A percentile compares a stretch with the other conserved stretches of the same genome.
These are phyloP conservation scores for Thielaviopsis ethacetica DNA, from an alignment of 2,329 filamentous ascomycete genomes.

Conservation along the genomic window DNA sequence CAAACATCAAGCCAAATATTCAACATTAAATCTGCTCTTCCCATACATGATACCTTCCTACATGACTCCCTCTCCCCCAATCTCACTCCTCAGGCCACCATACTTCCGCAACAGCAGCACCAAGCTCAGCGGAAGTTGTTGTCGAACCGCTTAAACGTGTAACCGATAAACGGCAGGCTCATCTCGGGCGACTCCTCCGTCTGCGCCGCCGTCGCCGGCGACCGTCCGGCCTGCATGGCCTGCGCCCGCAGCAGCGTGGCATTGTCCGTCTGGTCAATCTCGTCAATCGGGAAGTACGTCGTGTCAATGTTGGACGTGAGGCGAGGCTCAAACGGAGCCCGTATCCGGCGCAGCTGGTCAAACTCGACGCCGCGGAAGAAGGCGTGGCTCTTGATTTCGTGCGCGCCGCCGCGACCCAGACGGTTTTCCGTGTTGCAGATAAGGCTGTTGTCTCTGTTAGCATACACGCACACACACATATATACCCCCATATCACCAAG, in stretches of 20 bases:
- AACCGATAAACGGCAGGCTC: conserved; percentile 81
- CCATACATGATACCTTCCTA: background rate
- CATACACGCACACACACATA: no score
- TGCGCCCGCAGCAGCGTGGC: conserved; percentile 74
- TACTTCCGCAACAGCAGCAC: no score
- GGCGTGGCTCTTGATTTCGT: conserved; percentile 81
- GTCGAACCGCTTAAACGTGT: conserved; percentile 90
- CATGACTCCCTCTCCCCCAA: no score
- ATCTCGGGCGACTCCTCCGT: conserved; percentile 67
- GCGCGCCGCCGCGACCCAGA: conserved; percentile 69
- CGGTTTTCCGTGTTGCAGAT: conserved; percentile 90
- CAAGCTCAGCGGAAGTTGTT: conserved; percentile 43
- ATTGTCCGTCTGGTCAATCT: conserved; percentile 93
- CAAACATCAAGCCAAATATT: background rate
- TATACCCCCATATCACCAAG: background rate
- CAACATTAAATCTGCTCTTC: conserved; percentile 4
- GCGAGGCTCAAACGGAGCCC: conserved; percentile 89
- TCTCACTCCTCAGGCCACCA: background rate
- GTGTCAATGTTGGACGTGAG: conserved; percentile 88
- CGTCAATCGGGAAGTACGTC: conserved; percentile 95
- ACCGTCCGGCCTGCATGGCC: conserved; percentile 51
- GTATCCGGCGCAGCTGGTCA: conserved; percentile 79
- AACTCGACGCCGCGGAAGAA: conserved; percentile 97
- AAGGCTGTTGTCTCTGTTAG: conserved; percentile 41
- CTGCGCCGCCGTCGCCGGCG: conserved; percentile 13